Base-by-base conservation (phyloP, 2,329 filamentous ascomycete genomes). In the Calonectria fujianensis region DNA sequence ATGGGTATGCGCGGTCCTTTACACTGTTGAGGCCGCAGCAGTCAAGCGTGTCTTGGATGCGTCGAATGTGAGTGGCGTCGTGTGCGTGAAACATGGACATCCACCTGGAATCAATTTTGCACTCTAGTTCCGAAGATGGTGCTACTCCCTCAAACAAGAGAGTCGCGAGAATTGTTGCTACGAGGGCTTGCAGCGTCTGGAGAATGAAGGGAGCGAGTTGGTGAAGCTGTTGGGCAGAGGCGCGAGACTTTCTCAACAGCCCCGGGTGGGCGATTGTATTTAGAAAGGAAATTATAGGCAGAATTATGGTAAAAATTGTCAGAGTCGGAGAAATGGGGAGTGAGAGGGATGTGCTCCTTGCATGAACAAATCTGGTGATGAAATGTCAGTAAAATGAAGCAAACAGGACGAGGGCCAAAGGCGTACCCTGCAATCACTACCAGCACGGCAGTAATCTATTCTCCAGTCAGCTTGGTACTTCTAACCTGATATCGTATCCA, bases 21-120 rank as follows among this genome's bases (percentile, higher is more conserved):
- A 91, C 81, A 6, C 86, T 88, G 70, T 87, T 87, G 41, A 94
- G 86, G 0, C 94, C 94, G 77, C 94, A 95, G 85, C 94, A 95
- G 10, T 89, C 81, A 39, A 94, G 89, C 0, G 88, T 82, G 80
- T 95, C 91, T 80, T 95, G 94, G 66, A 95, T 93, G 2, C 84
- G 83, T 52, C 88, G 85, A 72, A 95, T 89, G 2, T 87, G 82
- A 0, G 78, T 76, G 0, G 76, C 87, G 70, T 94, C 86, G 74
- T 92, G 91, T 0, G 80, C 77, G 0, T 77, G 82, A 78, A 87
- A 94, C 72, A 94, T 80, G 3, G 73, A 76, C 77, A 86, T 84
- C 93, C 93, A 95, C 50, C 82, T 83, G 4, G 85, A 85, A 11
- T 90, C 85, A n/a, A 95, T 83, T 1, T 86, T 84, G 81, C 93